A percentile compares a stretch with the other conserved stretches of the same genome.
phyloP scores from a whole-genome alignment of 1,284 basidiomycete species.

The Trichosporon ovoides region DNA sequence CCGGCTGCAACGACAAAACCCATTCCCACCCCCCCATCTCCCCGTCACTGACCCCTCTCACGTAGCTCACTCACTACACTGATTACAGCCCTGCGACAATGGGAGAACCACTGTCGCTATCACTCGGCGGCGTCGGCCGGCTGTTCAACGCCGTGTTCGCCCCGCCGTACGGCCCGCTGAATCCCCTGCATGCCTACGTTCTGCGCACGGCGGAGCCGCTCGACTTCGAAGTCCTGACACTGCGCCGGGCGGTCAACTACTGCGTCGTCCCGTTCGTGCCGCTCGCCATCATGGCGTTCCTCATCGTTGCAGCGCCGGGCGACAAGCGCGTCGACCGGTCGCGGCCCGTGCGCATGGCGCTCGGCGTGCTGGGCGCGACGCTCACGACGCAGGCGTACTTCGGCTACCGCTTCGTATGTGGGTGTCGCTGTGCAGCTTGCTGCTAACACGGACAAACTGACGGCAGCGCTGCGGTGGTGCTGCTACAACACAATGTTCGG shows the following conservation, averaged over 20 bases:
- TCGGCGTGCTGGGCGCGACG: background rate
- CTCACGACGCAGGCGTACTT: background rate
- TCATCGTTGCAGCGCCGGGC: background rate
- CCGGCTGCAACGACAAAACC: no score
- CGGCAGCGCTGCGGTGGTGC: background rate
- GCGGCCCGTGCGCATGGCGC: background rate
- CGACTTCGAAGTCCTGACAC: background rate
- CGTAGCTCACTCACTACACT: no score
- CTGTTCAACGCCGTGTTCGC: background rate
- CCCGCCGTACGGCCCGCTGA: background rate
- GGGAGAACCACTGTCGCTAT: background rate
- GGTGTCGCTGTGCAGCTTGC: background rate
- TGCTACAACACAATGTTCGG: conserved; percentile 26
- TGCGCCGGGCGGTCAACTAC: background rate
- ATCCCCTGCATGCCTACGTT: background rate
- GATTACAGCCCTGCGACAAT: background rate
- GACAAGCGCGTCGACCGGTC: background rate
- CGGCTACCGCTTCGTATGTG: background rate
- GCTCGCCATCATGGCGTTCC: background rate
- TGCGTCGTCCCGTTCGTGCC: background rate
- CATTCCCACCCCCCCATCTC: no score
- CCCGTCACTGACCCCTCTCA: no score
- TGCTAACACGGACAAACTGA: background rate
- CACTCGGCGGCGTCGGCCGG: background rate
- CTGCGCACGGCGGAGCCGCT: background rate